Evolutionary conservation across 1,284 basidiomycete species (phyloP).

Genomic region (Moniliella sp.): DNA sequence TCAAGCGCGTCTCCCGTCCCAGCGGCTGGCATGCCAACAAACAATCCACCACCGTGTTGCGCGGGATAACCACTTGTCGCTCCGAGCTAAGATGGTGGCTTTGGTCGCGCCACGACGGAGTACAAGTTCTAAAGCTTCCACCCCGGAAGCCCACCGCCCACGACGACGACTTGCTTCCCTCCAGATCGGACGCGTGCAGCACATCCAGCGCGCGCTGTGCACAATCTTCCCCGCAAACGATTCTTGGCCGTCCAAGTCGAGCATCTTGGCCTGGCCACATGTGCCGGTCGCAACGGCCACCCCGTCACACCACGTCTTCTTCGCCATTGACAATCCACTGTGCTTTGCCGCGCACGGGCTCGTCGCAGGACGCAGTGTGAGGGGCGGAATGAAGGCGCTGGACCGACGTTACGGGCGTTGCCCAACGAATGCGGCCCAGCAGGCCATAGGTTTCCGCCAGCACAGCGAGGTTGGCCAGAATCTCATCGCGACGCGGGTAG

Average conservation of each 20-base stretch:
- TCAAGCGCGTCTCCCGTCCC: slow-evolving; percentile 35
- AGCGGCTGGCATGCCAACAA: slow-evolving; percentile 43
- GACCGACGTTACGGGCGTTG: slow-evolving; percentile 21
- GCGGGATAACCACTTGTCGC: slow-evolving; percentile 19
- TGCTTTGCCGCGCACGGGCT: slow-evolving; percentile 33
- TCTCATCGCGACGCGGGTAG: slow-evolving; percentile 44
- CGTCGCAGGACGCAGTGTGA: not conserved
- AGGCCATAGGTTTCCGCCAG: slow-evolving; percentile 44
- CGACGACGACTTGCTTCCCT: slow-evolving; percentile 37
- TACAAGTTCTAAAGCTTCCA: slow-evolving; percentile 43
- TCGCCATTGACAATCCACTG: slow-evolving; percentile 41
- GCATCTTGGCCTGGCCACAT: slow-evolving; percentile 41
- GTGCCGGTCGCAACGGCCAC: slow-evolving; percentile 43
- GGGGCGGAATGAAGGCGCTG: not conserved
- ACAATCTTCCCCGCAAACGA: slow-evolving; percentile 39
- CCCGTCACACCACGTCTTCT: slow-evolving; percentile 38
- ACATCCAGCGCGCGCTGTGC: slow-evolving; percentile 42
- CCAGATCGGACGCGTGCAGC: slow-evolving; percentile 37
- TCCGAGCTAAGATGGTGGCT: slow-evolving; percentile 40
- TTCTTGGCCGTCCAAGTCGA: slow-evolving; percentile 39
- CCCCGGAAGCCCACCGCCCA: slow-evolving; percentile 46
- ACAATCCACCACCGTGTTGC: slow-evolving; percentile 42
- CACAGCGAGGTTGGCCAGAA: slow-evolving; percentile 41
- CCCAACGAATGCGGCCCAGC: slow-evolving; percentile 40
- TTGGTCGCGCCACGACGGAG: slow-evolving; percentile 37